These are phyloP conservation scores for Quercus engelmannii DNA, from an alignment of 306 rosid species.

Conservation along the genomic window DNA sequence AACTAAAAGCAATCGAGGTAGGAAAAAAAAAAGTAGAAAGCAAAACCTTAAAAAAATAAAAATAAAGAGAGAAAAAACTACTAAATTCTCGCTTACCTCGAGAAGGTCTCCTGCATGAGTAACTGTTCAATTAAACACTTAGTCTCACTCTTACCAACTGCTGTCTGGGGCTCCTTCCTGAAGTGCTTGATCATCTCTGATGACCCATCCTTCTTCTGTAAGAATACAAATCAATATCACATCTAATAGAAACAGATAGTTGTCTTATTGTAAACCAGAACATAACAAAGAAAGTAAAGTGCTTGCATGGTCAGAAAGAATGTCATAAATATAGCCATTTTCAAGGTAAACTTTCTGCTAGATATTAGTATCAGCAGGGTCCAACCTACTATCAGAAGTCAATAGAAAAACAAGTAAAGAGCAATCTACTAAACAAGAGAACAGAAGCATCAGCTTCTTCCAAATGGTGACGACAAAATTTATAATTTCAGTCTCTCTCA, in stretches of 20 bases:
- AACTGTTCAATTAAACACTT: conserved; percentile 63
- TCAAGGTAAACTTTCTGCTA: neutral
- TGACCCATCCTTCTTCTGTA: conserved; percentile 40
- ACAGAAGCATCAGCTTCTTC: neutral
- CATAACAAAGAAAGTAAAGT: neutral
- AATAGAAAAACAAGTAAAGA: neutral
- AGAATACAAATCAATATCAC: neutral
- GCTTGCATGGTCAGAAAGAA: neutral
- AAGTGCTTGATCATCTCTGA: conserved; percentile 23
- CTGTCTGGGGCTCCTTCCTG: conserved; percentile 39
- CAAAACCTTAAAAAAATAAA: neutral
- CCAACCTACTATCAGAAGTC: neutral
- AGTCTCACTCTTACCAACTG: conserved; percentile 36
- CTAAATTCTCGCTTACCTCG: conserved; percentile 51
- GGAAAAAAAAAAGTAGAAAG: neutral
- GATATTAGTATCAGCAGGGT: neutral
- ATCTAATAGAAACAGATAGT: neutral
- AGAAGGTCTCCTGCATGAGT: conserved; percentile 75
- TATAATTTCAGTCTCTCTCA: no score
- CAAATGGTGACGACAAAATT: no score
- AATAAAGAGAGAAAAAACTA: neutral
- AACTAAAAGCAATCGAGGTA: neutral
- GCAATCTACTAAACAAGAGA: neutral
- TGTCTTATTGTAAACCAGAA: neutral
- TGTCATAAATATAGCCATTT: neutral